Percentiles rank a stretch among this genome's conserved stretches.
Evolutionary conservation across 805 yeast genomes (phyloP).

Genomic region (Pichia paraexigua): DNA sequence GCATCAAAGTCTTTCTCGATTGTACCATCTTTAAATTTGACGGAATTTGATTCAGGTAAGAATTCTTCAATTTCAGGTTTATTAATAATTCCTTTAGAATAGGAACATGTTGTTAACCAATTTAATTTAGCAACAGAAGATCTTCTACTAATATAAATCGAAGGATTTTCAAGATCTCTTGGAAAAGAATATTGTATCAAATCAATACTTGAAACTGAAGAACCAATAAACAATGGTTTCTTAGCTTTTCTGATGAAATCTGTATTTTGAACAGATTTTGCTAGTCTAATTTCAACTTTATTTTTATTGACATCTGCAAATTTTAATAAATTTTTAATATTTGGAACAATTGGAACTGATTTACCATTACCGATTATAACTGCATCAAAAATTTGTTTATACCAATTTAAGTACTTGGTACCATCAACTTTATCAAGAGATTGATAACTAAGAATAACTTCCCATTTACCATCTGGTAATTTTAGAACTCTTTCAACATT

Average conservation of each 20-base stretch:
- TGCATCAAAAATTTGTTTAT: conserved; percentile 45
- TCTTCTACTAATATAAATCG: conserved; percentile 15
- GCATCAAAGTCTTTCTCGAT: conserved; percentile 28
- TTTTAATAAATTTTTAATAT: conserved; percentile 22
- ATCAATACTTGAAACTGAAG: conserved; percentile 34
- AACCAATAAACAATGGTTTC: conserved; percentile 37
- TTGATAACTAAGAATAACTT: conserved; percentile 13
- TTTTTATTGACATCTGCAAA: conserved; percentile 33
- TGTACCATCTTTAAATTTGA: conserved; percentile 29
- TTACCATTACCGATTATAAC: conserved; percentile 59
- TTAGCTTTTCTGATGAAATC: conserved; percentile 32
- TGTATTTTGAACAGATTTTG: conserved; percentile 44
- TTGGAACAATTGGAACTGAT: conserved; percentile 51
- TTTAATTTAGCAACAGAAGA: not conserved
- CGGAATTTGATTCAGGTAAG: conserved; percentile 14
- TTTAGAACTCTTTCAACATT: conserved; percentile 34
- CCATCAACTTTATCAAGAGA: conserved; percentile 5
- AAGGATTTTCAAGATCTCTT: conserved; percentile 20
- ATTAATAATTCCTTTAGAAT: conserved; percentile 12
- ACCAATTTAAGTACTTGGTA: conserved; percentile 28
- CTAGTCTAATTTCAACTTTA: conserved; percentile 44
- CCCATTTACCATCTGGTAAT: conserved; percentile 31
- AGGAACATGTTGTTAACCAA: conserved; percentile 11
- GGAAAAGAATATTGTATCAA: conserved; percentile 31
- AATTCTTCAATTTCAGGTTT: conserved; percentile 16